Percentiles rank a stretch among this genome's conserved stretches.
Conservation (phyloP, 106 monocot species). For the Gastrodia elata region DNA sequence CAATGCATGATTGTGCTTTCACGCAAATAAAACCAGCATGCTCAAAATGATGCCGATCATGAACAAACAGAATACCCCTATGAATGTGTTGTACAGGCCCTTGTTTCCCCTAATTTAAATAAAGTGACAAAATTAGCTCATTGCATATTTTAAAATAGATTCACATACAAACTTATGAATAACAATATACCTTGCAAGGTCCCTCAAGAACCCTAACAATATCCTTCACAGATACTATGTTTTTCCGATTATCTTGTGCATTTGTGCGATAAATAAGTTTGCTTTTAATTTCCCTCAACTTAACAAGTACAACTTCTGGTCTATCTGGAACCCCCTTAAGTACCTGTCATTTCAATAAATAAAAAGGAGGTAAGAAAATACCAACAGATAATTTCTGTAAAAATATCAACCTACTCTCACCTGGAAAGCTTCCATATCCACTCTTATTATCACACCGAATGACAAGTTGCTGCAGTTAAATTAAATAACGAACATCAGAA, state of each 20-base stretch:
- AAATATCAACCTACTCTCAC: slow-evolving; percentile 21
- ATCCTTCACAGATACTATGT: slow-evolving; percentile 69
- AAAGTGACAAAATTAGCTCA: neutral
- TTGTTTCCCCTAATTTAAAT: slow-evolving; percentile 65
- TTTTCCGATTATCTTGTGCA: slow-evolving; percentile 67
- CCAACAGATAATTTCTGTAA: neutral
- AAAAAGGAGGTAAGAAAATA: neutral
- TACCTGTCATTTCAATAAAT: slow-evolving; percentile 28
- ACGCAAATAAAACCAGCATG: slow-evolving; percentile 98
- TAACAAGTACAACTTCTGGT: slow-evolving; percentile 80
- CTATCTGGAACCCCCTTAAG: slow-evolving; percentile 98
- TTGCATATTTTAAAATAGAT: too few relatives aligned
- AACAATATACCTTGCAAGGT: slow-evolving; percentile 53
- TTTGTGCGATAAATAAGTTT: slow-evolving; percentile 66
- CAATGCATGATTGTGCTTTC: slow-evolving; percentile 75
- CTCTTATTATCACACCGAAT: slow-evolving; percentile 91
- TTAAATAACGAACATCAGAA: slow-evolving; percentile 8
- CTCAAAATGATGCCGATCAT: slow-evolving; percentile 95
- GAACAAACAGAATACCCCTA: slow-evolving; percentile 76
- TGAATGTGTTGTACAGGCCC: slow-evolving; percentile 92
- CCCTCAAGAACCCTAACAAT: slow-evolving; percentile 90
- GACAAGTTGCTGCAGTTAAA: slow-evolving; percentile 54
- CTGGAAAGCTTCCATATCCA: slow-evolving; percentile 92
- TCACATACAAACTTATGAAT: neutral
- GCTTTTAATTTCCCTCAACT: slow-evolving; percentile 80